These are phyloP conservation scores for Colletotrichum scovillei DNA, from an alignment of 2,329 filamentous ascomycete species.

Conservation along the genomic window DNA sequence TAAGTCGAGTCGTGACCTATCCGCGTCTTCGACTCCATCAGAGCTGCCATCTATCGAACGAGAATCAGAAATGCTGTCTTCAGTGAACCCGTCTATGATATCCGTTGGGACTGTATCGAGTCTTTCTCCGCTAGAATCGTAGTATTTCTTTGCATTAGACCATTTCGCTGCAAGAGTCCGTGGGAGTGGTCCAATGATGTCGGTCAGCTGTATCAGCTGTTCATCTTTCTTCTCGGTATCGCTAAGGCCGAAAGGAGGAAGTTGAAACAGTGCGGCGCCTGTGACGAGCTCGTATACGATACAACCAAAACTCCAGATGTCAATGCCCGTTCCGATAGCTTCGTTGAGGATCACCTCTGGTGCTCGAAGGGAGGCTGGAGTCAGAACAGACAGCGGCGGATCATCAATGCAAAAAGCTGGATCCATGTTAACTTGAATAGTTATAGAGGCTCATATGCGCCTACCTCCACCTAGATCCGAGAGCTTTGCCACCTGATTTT, in stretches of 20 bases:
- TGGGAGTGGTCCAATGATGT: conserved; percentile 35
- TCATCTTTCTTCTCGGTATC: conserved; percentile 28
- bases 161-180: conserved; percentile 31
- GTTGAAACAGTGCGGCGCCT: conserved; percentile 29
- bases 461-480: conserved; percentile 22
- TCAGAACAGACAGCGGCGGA: not conserved
- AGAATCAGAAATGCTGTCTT: not conserved
- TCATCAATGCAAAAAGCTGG: conserved; percentile 11
- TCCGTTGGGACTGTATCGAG: not conserved
- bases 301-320: conserved; percentile 40
- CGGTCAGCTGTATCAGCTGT: conserved; percentile 35
- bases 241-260: not conserved
- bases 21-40: not conserved
- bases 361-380: not conserved
- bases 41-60: not conserved
- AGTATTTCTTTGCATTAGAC: conserved; percentile 29
- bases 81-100: conserved; percentile 8
- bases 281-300: conserved; percentile 37
- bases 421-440: too few species aligned
- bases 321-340: conserved; percentile 20
- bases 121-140: conserved; percentile 12
- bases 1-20: not conserved
- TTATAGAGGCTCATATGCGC: too few species aligned
- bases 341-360: not conserved
- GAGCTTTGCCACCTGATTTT: not conserved